Conservation (phyloP, 1,139 yeast species). For the Chernovozyma aurita region DNA sequence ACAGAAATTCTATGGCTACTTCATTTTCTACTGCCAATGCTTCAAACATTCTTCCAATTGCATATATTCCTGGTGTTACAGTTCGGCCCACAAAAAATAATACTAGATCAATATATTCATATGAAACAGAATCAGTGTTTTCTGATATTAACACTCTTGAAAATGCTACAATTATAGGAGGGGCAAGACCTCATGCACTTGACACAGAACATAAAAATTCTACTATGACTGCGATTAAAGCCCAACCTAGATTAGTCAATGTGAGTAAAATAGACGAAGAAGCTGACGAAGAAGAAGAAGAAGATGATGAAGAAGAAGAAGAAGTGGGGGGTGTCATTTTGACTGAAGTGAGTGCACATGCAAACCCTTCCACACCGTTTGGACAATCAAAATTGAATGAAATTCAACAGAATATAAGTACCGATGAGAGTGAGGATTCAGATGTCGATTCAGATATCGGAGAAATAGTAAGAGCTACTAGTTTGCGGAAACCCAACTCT, state of each 20-base stretch:
- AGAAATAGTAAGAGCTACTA: slow-evolving; percentile 42
- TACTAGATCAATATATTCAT: slow-evolving; percentile 45
- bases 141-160: slow-evolving; percentile 50
- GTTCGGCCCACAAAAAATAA: slow-evolving; percentile 51
- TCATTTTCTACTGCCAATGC: slow-evolving; percentile 68
- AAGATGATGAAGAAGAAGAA: slow-evolving; percentile 18
- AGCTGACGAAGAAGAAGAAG: slow-evolving; percentile 39
- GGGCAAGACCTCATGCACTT: slow-evolving; percentile 18
- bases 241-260: slow-evolving; percentile 61
- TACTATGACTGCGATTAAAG: slow-evolving; percentile 67
- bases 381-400: slow-evolving; percentile 1
- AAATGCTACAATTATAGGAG: slow-evolving; percentile 51
- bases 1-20: slow-evolving; percentile 50
- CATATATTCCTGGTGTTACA: slow-evolving; percentile 90
- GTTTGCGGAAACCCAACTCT: slow-evolving; percentile 20
- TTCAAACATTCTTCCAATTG: slow-evolving; percentile 87
- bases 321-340: slow-evolving; percentile 6
- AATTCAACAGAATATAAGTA: slow-evolving; percentile 1
- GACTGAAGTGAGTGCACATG: slow-evolving; percentile 1
- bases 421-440: slow-evolving; percentile 27
- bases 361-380: background rate
- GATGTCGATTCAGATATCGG: slow-evolving; percentile 48
- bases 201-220: slow-evolving; percentile 6
- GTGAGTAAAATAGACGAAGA: slow-evolving; percentile 50
- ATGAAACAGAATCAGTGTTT: slow-evolving; percentile 47